A percentile compares a stretch with the other conserved stretches of the same genome.
Conservation (phyloP, 164 flowering plant genomes). For the Vitis cinerea region DNA sequence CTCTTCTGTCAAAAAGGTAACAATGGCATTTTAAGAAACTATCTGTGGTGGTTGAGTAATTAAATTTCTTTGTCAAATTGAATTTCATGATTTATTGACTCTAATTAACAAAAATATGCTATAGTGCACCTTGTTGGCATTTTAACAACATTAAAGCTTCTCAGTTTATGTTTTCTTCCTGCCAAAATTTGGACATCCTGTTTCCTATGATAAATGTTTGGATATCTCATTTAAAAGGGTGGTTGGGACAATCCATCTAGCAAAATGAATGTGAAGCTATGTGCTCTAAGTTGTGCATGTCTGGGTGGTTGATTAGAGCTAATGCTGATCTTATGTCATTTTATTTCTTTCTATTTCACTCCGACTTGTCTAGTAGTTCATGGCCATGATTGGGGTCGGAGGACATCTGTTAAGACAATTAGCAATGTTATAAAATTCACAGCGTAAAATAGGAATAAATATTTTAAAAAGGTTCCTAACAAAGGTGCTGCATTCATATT, state of each 20-base stretch:
- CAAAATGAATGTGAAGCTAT: background rate
- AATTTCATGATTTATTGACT: background rate
- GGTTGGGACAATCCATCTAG: background rate
- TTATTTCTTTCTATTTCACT: background rate
- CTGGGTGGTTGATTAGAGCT: background rate
- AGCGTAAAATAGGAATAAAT: too few species aligned
- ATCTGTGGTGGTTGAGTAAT: too few species aligned
- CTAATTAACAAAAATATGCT: background rate
- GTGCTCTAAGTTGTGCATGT: background rate
- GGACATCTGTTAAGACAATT: too few species aligned
- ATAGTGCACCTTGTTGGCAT: background rate
- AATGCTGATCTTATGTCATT: background rate
- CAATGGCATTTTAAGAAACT: background rate
- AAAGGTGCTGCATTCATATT: too few species aligned
- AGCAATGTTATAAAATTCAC: too few species aligned
- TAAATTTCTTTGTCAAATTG: background rate
- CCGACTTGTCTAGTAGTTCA: background rate
- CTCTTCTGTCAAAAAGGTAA: slow-evolving; percentile 64
- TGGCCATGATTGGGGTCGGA: background rate
- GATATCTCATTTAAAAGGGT: too few species aligned
- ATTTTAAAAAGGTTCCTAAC: too few species aligned
- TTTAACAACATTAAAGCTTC: background rate
- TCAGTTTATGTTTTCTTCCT: background rate
- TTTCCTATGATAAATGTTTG: background rate
- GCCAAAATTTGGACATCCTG: background rate